Evolutionary conservation across 768 basidiomycete genomes (phyloP).

Genomic region (Psilocybe tampanensis): DNA sequence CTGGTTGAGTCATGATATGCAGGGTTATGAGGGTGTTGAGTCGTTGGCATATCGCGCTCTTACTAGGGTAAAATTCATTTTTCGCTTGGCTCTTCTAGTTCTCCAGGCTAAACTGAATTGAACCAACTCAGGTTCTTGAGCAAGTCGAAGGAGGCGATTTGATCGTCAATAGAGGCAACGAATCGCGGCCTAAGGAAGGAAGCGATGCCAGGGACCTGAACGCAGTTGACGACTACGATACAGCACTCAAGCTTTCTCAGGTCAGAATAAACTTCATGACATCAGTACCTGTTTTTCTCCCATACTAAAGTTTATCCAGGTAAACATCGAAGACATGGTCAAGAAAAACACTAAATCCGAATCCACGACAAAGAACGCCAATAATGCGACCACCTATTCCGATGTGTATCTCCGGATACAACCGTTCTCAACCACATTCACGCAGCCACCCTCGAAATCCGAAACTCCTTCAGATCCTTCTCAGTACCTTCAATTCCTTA

Average conservation of each 20-base stretch:
- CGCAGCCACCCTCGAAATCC: slow-evolving; percentile 37
- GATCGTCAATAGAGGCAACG: slow-evolving; percentile 81
- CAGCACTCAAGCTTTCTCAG: slow-evolving; percentile 84
- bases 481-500: slow-evolving; percentile 68
- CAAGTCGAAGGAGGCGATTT: slow-evolving; percentile 94
- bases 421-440: slow-evolving; percentile 69
- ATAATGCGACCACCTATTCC: slow-evolving; percentile 73
- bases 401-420: slow-evolving; percentile 94
- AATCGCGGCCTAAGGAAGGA: slow-evolving; percentile 70
- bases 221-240: slow-evolving; percentile 80
- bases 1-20: slow-evolving; percentile 95
- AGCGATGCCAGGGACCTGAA: slow-evolving; percentile 68
- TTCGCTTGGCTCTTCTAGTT: not conserved
- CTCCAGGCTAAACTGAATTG: not conserved
- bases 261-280: slow-evolving; percentile 37
- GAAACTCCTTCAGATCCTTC: slow-evolving; percentile 35
- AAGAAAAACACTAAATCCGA: slow-evolving; percentile 53
- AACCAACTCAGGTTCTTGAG: slow-evolving; percentile 74
- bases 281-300: not conserved
- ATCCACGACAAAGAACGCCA: slow-evolving; percentile 31
- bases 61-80: slow-evolving; percentile 57
- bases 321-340: slow-evolving; percentile 75
- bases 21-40: slow-evolving; percentile 94
- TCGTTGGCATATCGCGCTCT: slow-evolving; percentile 90
- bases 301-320: slow-evolving; percentile 41